phyloP scores from a whole-genome alignment of 208 protist species.

The Angomonas ambiguus region DNA sequence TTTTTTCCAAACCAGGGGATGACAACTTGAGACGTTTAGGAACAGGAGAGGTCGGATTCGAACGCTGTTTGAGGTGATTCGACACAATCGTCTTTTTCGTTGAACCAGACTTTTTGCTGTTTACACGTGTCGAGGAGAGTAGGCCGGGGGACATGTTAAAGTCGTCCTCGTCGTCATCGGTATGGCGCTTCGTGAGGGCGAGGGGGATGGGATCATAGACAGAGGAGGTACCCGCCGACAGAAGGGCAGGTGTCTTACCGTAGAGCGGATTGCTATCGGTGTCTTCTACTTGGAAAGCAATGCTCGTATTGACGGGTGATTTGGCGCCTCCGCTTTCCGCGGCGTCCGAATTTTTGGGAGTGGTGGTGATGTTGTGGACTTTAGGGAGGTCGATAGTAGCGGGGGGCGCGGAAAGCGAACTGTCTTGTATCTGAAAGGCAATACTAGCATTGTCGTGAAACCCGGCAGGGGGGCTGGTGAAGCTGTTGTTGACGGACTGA shows the following conservation, averaged over 20 bases:
- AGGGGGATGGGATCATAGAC: not conserved
- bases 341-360: not conserved
- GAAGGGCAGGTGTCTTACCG: not conserved
- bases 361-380: not conserved
- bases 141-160: not conserved
- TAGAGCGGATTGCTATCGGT: not conserved
- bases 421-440: conserved; percentile 27
- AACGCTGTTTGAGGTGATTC: conserved; percentile 20
- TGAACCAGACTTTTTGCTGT: not conserved
- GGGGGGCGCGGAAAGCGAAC: not conserved
- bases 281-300: not conserved
- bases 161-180: not conserved
- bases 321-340: not conserved
- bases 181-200: not conserved
- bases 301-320: not conserved
- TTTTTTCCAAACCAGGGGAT: too few species aligned
- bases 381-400: not conserved
- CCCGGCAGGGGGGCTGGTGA: not conserved
- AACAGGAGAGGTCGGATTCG: conserved; percentile 2
- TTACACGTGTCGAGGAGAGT: not conserved
- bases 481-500: not conserved
- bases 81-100: conserved; percentile 33
- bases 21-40: not conserved
- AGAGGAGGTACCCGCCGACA: not conserved
- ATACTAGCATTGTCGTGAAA: conserved; percentile 38